A percentile compares a stretch with the other conserved stretches of the same genome.
These are phyloP conservation scores for Brasilioporus rufonigricans DNA, from an alignment of 768 basidiomycete species.

Conservation along the genomic window DNA sequence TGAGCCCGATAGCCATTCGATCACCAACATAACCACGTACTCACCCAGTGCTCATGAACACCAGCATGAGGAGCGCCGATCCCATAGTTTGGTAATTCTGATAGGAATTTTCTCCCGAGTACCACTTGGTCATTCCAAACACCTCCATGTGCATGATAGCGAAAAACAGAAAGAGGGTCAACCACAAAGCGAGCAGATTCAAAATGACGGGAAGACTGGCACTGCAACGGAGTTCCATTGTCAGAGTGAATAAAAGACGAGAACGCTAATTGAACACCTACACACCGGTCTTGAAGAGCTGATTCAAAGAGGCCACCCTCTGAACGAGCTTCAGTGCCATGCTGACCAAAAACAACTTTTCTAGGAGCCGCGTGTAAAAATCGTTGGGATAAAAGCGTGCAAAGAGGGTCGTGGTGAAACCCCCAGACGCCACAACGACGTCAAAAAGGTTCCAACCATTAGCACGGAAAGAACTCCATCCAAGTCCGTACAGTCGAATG, in stretches of 20 bases:
- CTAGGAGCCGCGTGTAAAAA: constrained; percentile 61
- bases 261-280: constrained; percentile 40
- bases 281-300: constrained; percentile 95
- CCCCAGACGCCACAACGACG: constrained; percentile 73
- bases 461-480: constrained; percentile 77
- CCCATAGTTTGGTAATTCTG: constrained; percentile 81
- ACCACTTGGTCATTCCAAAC: constrained; percentile 89
- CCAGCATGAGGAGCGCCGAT: constrained; percentile 81
- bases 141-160: constrained; percentile 86
- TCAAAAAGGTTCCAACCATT: constrained; percentile 97
- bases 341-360: constrained; percentile 89
- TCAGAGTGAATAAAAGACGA: neutral
- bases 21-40: constrained; percentile 21
- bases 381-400: constrained; percentile 53
- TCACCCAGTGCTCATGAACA: constrained; percentile 92
- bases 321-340: constrained; percentile 95
- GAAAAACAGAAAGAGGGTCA: constrained; percentile 88
- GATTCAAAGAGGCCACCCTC: constrained; percentile 81
- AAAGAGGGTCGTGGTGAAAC: constrained; percentile 77
- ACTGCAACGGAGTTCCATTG: constrained; percentile 36
- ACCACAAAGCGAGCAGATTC: constrained; percentile 83
- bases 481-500: constrained; percentile 81
- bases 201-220: constrained; percentile 84
- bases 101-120: constrained; percentile 48
- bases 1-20: constrained; percentile 1